Evolutionary conservation across 2,329 filamentous ascomycete genomes (phyloP), one percentile per base, ranked within the genome.

Genomic region (Botrytis medusae): DNA sequence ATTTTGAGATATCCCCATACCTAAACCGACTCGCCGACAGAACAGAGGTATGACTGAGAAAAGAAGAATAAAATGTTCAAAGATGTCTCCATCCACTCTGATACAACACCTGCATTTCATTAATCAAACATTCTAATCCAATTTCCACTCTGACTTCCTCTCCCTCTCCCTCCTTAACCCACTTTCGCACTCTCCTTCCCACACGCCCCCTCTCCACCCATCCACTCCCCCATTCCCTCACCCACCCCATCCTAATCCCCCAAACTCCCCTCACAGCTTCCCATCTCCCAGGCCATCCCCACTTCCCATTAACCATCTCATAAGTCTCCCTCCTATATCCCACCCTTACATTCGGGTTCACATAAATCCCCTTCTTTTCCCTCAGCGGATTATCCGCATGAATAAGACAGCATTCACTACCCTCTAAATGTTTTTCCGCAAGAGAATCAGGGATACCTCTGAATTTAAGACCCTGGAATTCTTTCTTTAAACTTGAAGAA

Each of bases 401-500:
- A 68, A 93, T 89, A 62, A 94, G 86, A 81, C 92, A 95, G 82
- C 92, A 94, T 81, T 95, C 92, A n/a, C 89, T 92, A n/a, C 86
- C 92, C 81, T 94, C 92, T 42, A 94, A 84, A 79, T 93, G 91
- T 42, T 83, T 79, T 16, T 81, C 78, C 2, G 88, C 88, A 1
- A 95, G 86, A 7, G 85, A 86, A 78, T 92, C 90, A 0, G 87
- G 78, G 22, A 91, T 84, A 2, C 85, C 90, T 16, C 91, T 87
- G 80, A 93, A 93, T 20, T 82, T 83, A 0, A 93, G 75, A 0
- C 73, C 48, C 40, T 48, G 12, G 75, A 59, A 40, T 20, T 42
- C 25, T 42, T n/a, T n/a, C 5, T n/a, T 9, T 29, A 14, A 18
- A 57, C 12, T 32, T 0, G 1, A 57, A 7, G 51, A 57, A 29